These are phyloP conservation scores for Mallotus japonicus DNA, from an alignment of 441 rosid genomes.

Conservation along the genomic window DNA sequence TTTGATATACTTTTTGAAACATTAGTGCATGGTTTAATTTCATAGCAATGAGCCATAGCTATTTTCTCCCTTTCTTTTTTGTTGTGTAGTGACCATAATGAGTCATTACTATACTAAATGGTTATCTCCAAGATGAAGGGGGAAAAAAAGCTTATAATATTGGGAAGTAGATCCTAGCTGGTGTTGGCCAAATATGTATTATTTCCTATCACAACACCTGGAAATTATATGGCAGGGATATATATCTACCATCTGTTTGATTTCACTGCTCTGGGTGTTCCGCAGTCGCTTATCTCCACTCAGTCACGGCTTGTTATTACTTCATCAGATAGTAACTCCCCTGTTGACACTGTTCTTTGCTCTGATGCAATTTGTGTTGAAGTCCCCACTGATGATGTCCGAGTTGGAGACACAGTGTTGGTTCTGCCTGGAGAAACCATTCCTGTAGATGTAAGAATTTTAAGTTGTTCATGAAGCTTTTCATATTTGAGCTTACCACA, in stretches of 20 bases:
- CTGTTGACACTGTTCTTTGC: slow-evolving; percentile 63
- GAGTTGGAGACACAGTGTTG: slow-evolving; percentile 81
- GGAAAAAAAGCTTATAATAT: background rate
- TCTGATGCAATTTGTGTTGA: slow-evolving; percentile 77
- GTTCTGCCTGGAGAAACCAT: slow-evolving; percentile 94
- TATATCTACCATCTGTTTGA: slow-evolving; percentile 11
- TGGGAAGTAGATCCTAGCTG: background rate
- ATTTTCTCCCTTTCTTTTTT: background rate
- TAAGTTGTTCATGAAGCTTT: slow-evolving; percentile 17
- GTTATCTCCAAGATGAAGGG: background rate
- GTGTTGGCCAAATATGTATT: background rate
- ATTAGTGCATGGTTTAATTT: background rate
- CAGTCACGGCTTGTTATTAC: slow-evolving; percentile 81
- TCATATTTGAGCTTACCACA: background rate
- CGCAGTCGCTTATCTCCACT: slow-evolving; percentile 87
- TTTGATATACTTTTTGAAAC: background rate
- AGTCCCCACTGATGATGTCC: slow-evolving; percentile 84
- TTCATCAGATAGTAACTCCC: slow-evolving; percentile 58
- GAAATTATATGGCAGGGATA: background rate
- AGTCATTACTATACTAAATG: background rate
- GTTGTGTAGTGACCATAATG: background rate
- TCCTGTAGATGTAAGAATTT: slow-evolving; percentile 79
- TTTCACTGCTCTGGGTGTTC: slow-evolving; percentile 30
- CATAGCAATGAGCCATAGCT: background rate
- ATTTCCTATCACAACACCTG: background rate